Conservation (phyloP, 108 stramenopile genomes). For the Conticribra weissflogii region DNA sequence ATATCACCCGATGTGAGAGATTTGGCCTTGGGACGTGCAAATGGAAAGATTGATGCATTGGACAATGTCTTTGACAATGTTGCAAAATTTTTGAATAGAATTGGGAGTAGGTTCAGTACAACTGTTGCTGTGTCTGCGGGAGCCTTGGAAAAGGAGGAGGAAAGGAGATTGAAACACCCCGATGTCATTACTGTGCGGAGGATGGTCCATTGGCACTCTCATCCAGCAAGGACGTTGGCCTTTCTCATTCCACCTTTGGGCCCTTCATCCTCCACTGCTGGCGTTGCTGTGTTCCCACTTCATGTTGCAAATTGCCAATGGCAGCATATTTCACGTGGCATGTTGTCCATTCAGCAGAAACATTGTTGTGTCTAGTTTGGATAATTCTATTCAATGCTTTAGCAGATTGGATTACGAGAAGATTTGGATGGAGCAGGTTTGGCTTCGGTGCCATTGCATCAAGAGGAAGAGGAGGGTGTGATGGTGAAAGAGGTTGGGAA, state of each 20-base stretch:
- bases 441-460: constrained; percentile 34
- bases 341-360: constrained; percentile 27
- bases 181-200: constrained; percentile 46
- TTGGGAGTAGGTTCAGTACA: too few species aligned
- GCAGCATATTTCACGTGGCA: constrained; percentile 60
- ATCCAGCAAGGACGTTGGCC: constrained; percentile 62
- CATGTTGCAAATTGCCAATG: constrained; percentile 64
- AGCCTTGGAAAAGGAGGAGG: constrained; percentile 3
- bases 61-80: constrained; percentile 53
- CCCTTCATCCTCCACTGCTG: constrained; percentile 60
- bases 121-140: neutral
- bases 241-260: constrained; percentile 58
- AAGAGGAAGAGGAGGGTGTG: constrained; percentile 10
- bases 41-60: constrained; percentile 64
- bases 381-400: constrained; percentile 75
- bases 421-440: constrained; percentile 70
- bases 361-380: constrained; percentile 64
- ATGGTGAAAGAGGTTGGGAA: constrained; percentile 7
- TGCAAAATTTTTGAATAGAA: constrained; percentile 39
- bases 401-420: constrained; percentile 59
- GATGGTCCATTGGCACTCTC: constrained; percentile 82
- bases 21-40: constrained; percentile 44
- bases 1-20: constrained; percentile 59
- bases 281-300: too few species aligned
- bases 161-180: constrained; percentile 52